Percentiles rank a stretch among this genome's conserved stretches.
These are phyloP conservation scores for Blumeriella jaapii DNA, from an alignment of 2,329 filamentous ascomycete genomes.

Conservation along the genomic window DNA sequence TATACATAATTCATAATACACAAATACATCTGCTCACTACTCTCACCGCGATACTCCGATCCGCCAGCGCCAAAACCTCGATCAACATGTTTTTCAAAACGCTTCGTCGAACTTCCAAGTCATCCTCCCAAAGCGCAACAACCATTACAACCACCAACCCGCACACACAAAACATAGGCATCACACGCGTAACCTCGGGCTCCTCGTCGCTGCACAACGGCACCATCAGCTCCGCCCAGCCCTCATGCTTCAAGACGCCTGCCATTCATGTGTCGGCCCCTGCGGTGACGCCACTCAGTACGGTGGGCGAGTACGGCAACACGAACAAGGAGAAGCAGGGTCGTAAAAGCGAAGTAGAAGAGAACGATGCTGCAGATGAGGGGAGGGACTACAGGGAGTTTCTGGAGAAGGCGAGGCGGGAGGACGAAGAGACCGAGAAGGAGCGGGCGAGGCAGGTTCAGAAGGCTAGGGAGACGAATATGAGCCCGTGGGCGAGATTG, in stretches of 20 bases:
- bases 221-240: neutral
- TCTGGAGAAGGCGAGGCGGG: conserved; percentile 13
- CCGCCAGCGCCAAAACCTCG: neutral
- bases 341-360: neutral
- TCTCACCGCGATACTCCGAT: neutral
- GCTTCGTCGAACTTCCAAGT: conserved; percentile 14
- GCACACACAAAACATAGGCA: too few species aligned
- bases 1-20: neutral
- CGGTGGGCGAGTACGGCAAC: neutral
- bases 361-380: neutral
- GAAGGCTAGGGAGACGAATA: conserved; percentile 33
- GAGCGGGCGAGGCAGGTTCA: conserved; percentile 26
- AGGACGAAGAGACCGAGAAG: conserved; percentile 13
- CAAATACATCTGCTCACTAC: neutral
- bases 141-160: too few species aligned
- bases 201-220: conserved; percentile 9
- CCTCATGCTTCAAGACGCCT: too few species aligned
- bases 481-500: conserved; percentile 24
- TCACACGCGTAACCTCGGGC: conserved; percentile 8
- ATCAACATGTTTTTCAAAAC: conserved; percentile 18
- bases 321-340: neutral
- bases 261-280: conserved; percentile 5
- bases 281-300: neutral
- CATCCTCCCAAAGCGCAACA: conserved; percentile 15
- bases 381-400: conserved; percentile 17